Evolutionary conservation across 352 stramenopile genomes (phyloP).

Genomic region (Phytophthora pseudosyringae): DNA sequence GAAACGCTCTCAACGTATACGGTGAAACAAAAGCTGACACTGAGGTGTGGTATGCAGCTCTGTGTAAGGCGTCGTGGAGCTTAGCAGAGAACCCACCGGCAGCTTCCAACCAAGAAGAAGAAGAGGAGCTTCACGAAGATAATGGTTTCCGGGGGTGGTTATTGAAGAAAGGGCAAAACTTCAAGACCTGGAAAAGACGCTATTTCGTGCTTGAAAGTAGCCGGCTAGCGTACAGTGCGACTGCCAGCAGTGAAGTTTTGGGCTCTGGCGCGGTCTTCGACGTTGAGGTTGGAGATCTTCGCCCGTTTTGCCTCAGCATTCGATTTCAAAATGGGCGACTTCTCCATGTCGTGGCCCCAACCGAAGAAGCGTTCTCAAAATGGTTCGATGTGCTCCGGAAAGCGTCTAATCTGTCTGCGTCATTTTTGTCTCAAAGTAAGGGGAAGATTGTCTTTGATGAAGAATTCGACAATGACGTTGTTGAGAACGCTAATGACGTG

Average conservation of each 20-base stretch:
- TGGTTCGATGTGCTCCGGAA: constrained; percentile 61
- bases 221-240: constrained; percentile 58
- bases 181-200: constrained; percentile 87
- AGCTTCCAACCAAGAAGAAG: constrained; percentile 26
- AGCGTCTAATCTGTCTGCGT: constrained; percentile 71
- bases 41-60: constrained; percentile 53
- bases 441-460: constrained; percentile 49
- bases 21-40: constrained; percentile 52
- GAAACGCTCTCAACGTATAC: constrained; percentile 54
- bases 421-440: constrained; percentile 58
- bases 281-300: constrained; percentile 54
- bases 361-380: constrained; percentile 54
- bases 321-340: constrained; percentile 79
- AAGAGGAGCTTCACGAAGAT: constrained; percentile 17
- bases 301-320: constrained; percentile 70
- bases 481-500: constrained; percentile 34
- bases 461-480: constrained; percentile 59
- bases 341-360: constrained; percentile 66
- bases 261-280: constrained; percentile 77
- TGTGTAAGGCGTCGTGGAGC: constrained; percentile 38
- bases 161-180: constrained; percentile 81
- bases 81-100: constrained; percentile 16
- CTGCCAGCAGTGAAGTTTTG: constrained; percentile 45
- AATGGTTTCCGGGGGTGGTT: constrained; percentile 64
- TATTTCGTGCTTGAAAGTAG: constrained; percentile 80